These are phyloP conservation scores for Paramecium primaurelia DNA, from an alignment of 73 alveolate species.

Conservation along the genomic window DNA sequence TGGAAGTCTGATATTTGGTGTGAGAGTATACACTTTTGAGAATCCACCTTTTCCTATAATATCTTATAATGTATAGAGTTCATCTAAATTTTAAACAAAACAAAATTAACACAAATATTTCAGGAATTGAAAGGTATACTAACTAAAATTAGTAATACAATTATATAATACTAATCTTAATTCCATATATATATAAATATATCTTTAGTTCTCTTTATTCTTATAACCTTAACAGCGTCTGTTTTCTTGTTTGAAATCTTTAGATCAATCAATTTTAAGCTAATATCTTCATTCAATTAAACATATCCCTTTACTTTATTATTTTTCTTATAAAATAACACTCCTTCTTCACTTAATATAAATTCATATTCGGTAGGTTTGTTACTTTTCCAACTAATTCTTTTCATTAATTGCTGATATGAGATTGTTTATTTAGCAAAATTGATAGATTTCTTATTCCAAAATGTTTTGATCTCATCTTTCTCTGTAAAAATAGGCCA, in stretches of 20 bases:
- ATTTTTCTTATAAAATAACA: background rate
- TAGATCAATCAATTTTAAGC: background rate
- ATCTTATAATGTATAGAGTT: background rate
- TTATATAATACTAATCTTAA: background rate
- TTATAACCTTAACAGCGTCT: background rate
- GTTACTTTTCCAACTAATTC: background rate
- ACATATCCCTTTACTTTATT: background rate
- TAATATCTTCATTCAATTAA: background rate
- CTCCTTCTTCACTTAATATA: background rate
- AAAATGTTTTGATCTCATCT: background rate
- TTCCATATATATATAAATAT: background rate
- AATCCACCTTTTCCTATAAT: constrained; percentile 30
- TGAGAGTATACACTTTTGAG: constrained; percentile 9
- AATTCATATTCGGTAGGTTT: constrained; percentile 21
- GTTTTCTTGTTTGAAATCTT: background rate
- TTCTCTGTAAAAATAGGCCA: constrained; percentile 29
- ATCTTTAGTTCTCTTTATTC: background rate
- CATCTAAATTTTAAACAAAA: constrained; percentile 8
- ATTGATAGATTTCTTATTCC: background rate
- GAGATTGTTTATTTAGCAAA: background rate
- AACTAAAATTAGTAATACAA: background rate
- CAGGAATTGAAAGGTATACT: background rate
- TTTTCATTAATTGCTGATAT: background rate
- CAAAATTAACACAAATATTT: background rate
- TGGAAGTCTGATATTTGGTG: background rate